A percentile compares a stretch with the other conserved stretches of the same genome.
Conservation (phyloP, 305 asterid genomes). For the Fraxinus sp. region DNA sequence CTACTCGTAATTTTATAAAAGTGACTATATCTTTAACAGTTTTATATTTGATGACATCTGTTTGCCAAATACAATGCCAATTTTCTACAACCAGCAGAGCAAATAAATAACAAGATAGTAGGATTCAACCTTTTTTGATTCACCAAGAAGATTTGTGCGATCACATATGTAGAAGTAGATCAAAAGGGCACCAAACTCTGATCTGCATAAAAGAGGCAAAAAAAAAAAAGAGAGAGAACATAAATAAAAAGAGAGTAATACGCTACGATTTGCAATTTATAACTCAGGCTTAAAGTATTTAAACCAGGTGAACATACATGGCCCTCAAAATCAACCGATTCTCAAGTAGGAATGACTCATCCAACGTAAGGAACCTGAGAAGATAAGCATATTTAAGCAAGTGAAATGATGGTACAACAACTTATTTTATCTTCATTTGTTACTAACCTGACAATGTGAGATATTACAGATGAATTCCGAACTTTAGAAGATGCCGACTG, state of each 20-base stretch:
- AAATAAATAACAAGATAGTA: slow-evolving; percentile 6
- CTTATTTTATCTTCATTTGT: slow-evolving; percentile 14
- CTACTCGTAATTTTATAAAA: neutral
- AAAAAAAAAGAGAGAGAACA: slow-evolving; percentile 11
- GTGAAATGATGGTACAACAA: slow-evolving; percentile 6
- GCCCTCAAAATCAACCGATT: slow-evolving; percentile 78
- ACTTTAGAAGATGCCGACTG: slow-evolving; percentile 57
- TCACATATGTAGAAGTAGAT: slow-evolving; percentile 74
- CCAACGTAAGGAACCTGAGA: slow-evolving; percentile 72
- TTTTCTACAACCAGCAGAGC: neutral
- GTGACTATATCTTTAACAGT: neutral
- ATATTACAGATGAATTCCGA: slow-evolving; percentile 56
- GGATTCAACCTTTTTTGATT: slow-evolving; percentile 64
- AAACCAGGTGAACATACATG: slow-evolving; percentile 47
- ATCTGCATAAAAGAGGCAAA: slow-evolving; percentile 41
- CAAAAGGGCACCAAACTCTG: slow-evolving; percentile 84
- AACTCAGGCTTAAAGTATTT: neutral
- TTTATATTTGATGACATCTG: neutral
- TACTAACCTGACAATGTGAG: slow-evolving; percentile 58
- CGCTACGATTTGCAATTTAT: neutral
- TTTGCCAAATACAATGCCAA: neutral
- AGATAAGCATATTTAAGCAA: slow-evolving; percentile 21
- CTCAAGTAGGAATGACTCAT: slow-evolving; percentile 74
- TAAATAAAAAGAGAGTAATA: slow-evolving; percentile 15
- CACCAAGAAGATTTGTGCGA: slow-evolving; percentile 80